Percentiles rank a stretch among this genome's conserved stretches.
Evolutionary conservation across 768 basidiomycete species (phyloP).

Genomic region (Tylopilus subfusipes): DNA sequence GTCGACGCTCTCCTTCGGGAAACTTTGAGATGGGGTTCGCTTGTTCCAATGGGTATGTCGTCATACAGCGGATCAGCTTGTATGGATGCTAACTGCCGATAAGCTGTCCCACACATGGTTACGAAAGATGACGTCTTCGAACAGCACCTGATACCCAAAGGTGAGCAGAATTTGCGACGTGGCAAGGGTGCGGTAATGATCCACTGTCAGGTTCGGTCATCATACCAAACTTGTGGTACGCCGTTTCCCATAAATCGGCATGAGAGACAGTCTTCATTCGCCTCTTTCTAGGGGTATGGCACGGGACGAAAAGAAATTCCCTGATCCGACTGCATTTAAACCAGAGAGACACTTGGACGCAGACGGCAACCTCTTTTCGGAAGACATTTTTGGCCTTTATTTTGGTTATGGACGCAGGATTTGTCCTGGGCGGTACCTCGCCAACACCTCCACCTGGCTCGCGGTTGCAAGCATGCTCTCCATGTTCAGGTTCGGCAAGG

Average conservation of each 20-base stretch:
- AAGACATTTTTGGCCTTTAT: conserved; percentile 20
- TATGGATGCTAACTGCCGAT: not conserved
- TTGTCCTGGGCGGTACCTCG: conserved; percentile 22
- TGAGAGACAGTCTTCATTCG: not conserved
- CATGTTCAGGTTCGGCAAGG: conserved; percentile 21
- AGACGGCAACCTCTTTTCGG: conserved; percentile 17
- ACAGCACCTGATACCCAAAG: conserved; percentile 51
- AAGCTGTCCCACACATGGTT: conserved; percentile 28
- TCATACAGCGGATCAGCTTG: not conserved
- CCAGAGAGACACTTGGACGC: conserved; percentile 33
- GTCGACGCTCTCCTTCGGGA: conserved; percentile 24
- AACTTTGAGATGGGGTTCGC: conserved; percentile 20
- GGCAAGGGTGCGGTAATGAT: not conserved
- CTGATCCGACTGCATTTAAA: conserved; percentile 31
- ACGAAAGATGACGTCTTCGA: conserved; percentile 41
- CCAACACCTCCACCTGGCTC: conserved; percentile 18
- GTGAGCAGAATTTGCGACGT: conserved; percentile 14
- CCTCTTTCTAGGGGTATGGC: conserved; percentile 18
- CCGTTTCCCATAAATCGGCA: not conserved
- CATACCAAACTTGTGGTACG: conserved; percentile 22
- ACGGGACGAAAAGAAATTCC: conserved; percentile 20
- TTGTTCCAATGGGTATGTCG: conserved; percentile 20
- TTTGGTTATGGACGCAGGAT: conserved; percentile 35
- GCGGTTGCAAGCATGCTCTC: conserved; percentile 17
- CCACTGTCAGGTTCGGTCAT: conserved; percentile 17